Evolutionary conservation across 208 protist genomes (phyloP).

Genomic region (Tritrichomonas foetus): DNA sequence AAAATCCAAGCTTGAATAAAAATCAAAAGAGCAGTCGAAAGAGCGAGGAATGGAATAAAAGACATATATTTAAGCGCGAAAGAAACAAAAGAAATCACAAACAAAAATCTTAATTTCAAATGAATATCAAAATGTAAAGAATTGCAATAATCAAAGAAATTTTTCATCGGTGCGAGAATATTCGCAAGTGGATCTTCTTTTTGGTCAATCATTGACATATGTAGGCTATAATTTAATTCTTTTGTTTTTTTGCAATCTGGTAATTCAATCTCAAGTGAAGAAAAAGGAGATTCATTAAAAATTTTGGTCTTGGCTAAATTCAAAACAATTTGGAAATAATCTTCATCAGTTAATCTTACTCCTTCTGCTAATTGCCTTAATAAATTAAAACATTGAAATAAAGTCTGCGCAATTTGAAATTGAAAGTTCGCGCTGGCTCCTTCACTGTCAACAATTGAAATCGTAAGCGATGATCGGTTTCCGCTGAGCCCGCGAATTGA

Average conservation of each 20-base stretch:
- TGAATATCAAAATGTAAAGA: neutral
- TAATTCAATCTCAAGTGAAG: neutral
- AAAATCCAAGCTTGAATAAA: neutral
- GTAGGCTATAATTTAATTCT: neutral
- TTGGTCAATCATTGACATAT: neutral
- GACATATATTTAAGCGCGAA: neutral
- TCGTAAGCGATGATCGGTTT: neutral
- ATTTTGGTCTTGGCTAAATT: neutral
- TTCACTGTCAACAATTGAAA: neutral
- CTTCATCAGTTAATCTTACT: neutral
- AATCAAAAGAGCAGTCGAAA: neutral
- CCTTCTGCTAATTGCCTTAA: neutral
- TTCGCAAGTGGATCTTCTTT: neutral
- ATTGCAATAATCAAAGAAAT: neutral
- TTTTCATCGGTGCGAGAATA: neutral
- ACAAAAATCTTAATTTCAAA: neutral
- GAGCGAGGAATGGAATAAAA: neutral
- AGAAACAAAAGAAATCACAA: neutral
- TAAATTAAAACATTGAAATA: slow-evolving; percentile 36
- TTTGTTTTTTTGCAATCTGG: neutral
- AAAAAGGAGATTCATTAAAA: neutral
- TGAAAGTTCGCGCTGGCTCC: neutral
- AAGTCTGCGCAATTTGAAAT: neutral
- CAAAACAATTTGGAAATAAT: neutral
- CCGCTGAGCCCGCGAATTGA: neutral